Evolutionary conservation across 441 rosid genomes (phyloP).

Genomic region (Jatropha multifida): DNA sequence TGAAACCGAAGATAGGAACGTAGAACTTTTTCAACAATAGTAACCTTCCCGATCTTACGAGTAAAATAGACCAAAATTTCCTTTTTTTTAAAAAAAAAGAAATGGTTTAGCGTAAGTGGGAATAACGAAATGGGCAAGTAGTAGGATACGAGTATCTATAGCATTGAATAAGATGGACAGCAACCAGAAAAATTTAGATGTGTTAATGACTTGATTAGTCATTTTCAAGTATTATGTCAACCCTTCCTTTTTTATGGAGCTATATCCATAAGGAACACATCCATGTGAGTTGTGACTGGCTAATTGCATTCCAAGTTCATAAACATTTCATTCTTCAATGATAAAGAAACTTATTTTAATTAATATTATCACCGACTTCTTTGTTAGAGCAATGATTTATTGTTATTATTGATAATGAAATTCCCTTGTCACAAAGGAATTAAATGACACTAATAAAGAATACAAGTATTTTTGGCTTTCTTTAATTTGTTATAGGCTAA

Average conservation of each 20-base stretch:
- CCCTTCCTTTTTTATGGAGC: not conserved
- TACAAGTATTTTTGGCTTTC: no score
- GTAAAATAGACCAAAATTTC: no score
- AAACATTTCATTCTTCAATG: not conserved
- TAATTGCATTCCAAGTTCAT: not conserved
- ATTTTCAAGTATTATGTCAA: constrained; percentile 3
- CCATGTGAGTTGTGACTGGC: not conserved
- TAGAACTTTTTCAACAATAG: no score
- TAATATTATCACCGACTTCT: constrained; percentile 4
- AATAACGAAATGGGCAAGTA: not conserved
- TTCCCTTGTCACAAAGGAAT: not conserved
- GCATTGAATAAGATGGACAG: not conserved
- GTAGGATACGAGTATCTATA: not conserved
- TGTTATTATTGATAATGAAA: not conserved
- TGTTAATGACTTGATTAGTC: not conserved
- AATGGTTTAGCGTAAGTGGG: no score
- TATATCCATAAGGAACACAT: no score
- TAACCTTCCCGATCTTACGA: no score
- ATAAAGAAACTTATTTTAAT: not conserved
- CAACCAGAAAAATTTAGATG: not conserved
- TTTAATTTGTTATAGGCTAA: no score
- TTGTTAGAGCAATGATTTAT: not conserved
- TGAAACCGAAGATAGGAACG: no score
- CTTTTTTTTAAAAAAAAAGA: no score
- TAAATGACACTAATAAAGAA: not conserved